Evolutionary conservation across 2,329 filamentous ascomycete genomes (phyloP), one percentile per base, ranked within the genome.

Genomic region (Botrytis sinoallii): DNA sequence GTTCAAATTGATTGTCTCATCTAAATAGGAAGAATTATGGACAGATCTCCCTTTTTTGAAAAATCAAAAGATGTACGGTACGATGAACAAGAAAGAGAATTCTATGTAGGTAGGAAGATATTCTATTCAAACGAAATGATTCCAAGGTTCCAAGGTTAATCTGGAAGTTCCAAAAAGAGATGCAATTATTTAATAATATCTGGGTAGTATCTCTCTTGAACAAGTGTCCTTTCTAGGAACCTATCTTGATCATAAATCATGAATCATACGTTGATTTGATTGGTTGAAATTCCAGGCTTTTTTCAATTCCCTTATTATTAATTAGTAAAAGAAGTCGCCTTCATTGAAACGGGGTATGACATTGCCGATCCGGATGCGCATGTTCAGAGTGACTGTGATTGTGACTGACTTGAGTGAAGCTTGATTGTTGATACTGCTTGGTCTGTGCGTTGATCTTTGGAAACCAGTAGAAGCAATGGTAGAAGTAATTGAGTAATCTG

Each of bases 1-100:
- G 52, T 32, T 72, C 64, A 69, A 68, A 67, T 72, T 69, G 71
- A 61, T 72, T 72, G 42, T 69, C 63, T 72, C 71, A 72, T 72
- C 71, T 72, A 72, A 72, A 48, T 61, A 61, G 44, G 20, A 20
- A 60, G 42, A 66, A n/a, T 55, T 59, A 20, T 68, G 63, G 52
- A 72, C 71, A 68, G 71, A 68, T 72, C 57, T 66, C 71, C 44
- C 52, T 29, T 57, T 18, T 32, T 29, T 38, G 22, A 52, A n/a
- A 68, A 40, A 35, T 16, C 5, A 14, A 32, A 32, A 55, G 22
- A 61, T 20, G 32, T 44, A 48, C 10, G 42, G 32, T 44, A 48
- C 10, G 42, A 29, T 57, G 52, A n/a, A 29, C n/a, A 29, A 32
- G n/a, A 48, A 16, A 48, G 32, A 12, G 44, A 55, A 55, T 42